Evolutionary conservation across 1,284 basidiomycete species (phyloP).

Genomic region (Entoloma clypeatum): DNA sequence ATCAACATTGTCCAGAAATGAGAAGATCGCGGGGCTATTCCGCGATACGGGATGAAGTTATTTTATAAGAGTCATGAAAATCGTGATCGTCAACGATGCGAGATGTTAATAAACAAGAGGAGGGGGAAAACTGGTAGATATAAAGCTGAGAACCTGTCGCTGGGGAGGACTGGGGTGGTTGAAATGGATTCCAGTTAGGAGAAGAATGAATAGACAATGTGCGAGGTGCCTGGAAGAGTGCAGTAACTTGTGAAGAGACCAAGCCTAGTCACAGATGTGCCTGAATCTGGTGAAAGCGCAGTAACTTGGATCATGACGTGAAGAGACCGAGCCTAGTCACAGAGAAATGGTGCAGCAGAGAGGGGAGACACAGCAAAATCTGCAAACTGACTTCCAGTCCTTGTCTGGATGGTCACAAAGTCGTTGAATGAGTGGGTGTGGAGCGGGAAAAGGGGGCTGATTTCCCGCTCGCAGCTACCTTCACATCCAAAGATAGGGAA

Average conservation of each 20-base stretch:
- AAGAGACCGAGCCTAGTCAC: constrained; percentile 33
- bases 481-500: constrained; percentile 19
- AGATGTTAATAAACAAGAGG: constrained; percentile 24
- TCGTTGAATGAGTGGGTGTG: constrained; percentile 38
- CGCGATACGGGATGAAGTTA: constrained; percentile 13
- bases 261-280: too few species aligned
- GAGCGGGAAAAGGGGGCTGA: constrained; percentile 26
- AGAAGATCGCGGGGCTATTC: constrained; percentile 15
- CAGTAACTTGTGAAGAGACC: too few species aligned
- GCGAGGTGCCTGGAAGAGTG: too few species aligned
- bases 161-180: too few species aligned
- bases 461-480: constrained; percentile 14
- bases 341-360: constrained; percentile 42
- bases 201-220: too few species aligned
- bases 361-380: constrained; percentile 50
- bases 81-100: constrained; percentile 33
- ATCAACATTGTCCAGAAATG: constrained; percentile 12
- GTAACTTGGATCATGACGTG: constrained; percentile 1
- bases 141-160: too few species aligned
- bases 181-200: too few species aligned
- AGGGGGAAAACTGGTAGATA: constrained; percentile 19
- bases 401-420: constrained; percentile 30
- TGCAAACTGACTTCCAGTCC: constrained; percentile 36
- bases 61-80: constrained; percentile 22
- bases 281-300: too few species aligned